Percentiles rank a stretch among this genome's conserved stretches.
These are phyloP conservation scores for Arthrobotrys pseudoclavata DNA, from an alignment of 2,329 filamentous ascomycete genomes.

Conservation along the genomic window DNA sequence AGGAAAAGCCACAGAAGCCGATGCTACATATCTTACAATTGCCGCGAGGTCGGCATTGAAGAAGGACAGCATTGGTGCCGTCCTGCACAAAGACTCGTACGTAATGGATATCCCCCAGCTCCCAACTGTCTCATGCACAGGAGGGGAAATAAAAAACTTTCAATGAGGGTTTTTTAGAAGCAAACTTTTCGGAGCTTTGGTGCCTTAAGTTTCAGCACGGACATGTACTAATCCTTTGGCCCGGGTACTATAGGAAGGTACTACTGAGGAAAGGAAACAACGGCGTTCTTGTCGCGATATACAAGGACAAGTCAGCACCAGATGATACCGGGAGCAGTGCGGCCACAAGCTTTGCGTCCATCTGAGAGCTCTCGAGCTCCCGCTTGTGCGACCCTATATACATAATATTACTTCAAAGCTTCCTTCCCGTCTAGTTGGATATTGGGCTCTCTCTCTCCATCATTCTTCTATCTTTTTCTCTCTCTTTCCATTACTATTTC, in stretches of 20 bases:
- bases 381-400: constrained; percentile 14
- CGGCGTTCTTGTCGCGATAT: constrained; percentile 63
- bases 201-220: constrained; percentile 35
- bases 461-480: not conserved
- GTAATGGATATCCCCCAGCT: constrained; percentile 24
- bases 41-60: constrained; percentile 62
- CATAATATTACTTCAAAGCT: constrained; percentile 3
- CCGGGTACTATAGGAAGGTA: constrained; percentile 60
- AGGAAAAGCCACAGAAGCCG: constrained; percentile 62
- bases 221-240: constrained; percentile 31
- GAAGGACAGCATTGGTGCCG: constrained; percentile 62
- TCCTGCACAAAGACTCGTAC: constrained; percentile 63
- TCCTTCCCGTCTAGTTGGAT: constrained; percentile 25
- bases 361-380: constrained; percentile 42
- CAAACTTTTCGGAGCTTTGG: constrained; percentile 32
- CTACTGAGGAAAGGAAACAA: constrained; percentile 62
- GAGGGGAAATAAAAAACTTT: not conserved
- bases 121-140: constrained; percentile 1
- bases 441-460: constrained; percentile 9
- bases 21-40: constrained; percentile 63
- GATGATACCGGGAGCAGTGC: constrained; percentile 61
- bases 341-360: constrained; percentile 54
- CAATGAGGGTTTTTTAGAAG: constrained; percentile 16
- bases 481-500: not conserved
- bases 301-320: constrained; percentile 63